phyloP scores from a whole-genome alignment of 1,284 basidiomycete genomes.

The Anthracocystis panici-leucophaei region DNA sequence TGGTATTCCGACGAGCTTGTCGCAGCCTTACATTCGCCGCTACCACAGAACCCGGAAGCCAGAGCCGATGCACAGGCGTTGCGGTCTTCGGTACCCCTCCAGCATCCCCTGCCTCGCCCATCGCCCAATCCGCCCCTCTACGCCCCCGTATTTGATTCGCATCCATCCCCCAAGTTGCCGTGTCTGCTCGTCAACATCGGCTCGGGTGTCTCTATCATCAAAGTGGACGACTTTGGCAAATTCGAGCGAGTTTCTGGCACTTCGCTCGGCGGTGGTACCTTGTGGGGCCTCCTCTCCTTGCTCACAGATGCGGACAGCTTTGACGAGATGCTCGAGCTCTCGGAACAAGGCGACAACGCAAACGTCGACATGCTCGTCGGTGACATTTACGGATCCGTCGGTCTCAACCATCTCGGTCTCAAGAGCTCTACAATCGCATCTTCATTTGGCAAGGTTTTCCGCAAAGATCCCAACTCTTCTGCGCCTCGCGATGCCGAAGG shows the following conservation, averaged over 20 bases:
- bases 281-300: conserved; percentile 95
- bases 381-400: conserved; percentile 94
- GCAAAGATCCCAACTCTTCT: conserved; percentile 73
- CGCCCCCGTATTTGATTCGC: conserved; percentile 83
- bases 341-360: conserved; percentile 92
- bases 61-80: conserved; percentile 49
- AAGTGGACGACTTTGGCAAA: conserved; percentile 92
- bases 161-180: conserved; percentile 83
- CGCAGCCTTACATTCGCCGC: conserved; percentile 51
- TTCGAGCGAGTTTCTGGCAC: conserved; percentile 98
- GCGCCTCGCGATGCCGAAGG: conserved; percentile 41
- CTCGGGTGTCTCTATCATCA: conserved; percentile 96
- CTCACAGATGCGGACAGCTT: conserved; percentile 95
- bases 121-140: conserved; percentile 91
- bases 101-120: conserved; percentile 80
- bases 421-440: conserved; percentile 98
- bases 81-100: conserved; percentile 45
- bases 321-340: conserved; percentile 96
- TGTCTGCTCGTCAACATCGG: conserved; percentile 98
- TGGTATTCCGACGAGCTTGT: conserved; percentile 98
- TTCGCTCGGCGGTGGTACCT: conserved; percentile 96
- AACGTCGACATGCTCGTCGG: conserved; percentile 98
- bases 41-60: conserved; percentile 47
- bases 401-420: conserved; percentile 75
- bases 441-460: conserved; percentile 98